Base-by-base conservation (phyloP, 139 green algal genomes). In the Chlorella ohadii region DNA sequence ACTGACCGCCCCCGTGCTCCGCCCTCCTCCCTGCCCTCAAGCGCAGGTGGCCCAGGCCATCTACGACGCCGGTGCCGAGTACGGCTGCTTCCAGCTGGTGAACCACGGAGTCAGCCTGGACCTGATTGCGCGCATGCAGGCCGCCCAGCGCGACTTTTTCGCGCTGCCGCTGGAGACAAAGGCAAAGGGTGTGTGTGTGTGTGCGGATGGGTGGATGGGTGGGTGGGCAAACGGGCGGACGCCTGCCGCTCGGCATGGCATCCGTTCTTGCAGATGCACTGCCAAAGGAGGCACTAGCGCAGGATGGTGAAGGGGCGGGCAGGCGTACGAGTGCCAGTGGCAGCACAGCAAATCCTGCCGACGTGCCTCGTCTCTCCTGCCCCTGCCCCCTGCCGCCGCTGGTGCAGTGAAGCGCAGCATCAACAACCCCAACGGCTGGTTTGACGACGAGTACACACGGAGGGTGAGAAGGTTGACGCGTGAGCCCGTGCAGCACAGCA, bases 71-170 rank as follows among this genome's bases (percentile, higher is more conserved):
- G 63, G 36, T 34, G 59, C 39, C 27, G 73, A 47, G 23, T 89
- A 75, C 70, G 88, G 87, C 12, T 85, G 86, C 44, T 91, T 87
- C 47, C 88, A 88, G 84, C 83, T 92, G 38, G 72, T 82, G 38
- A 90, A 92, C 64, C 87, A 92, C 47, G 88, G 87, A 2, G 55
- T 84, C 25, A 51, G 72, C 22, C 47, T 74, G 23, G 63, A 13
- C 20, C 20, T 87, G 36, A 66, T 90, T 23, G 34, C 36, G 19
- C 81, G 57, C 34, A 65, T 90, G 44, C 76, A 22, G 0, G 19
- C 20, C 0, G 74, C 84, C 44, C 81, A 61, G 65, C 81, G 78
- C 28, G 77, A 57, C 27, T 86, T 88, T 59, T 89, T 88, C 16
- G 70, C 76, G 13, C 65, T 86, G 31, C 71, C 72, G 15, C 38